phyloP scores from a whole-genome alignment of 495 filamentous ascomycete genomes.

The Thozetella sp. region DNA sequence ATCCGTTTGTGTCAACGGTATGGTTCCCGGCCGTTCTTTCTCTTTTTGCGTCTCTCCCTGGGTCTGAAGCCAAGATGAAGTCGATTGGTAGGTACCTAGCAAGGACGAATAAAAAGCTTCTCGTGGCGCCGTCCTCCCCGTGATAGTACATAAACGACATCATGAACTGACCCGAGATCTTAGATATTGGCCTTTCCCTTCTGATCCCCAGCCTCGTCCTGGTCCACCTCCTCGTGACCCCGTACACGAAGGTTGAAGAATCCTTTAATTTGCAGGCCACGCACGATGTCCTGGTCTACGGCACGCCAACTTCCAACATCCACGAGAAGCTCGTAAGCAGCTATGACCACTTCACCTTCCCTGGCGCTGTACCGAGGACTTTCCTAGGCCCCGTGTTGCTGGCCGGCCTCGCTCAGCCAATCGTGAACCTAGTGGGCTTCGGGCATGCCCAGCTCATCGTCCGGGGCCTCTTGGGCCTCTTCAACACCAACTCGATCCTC shows the following conservation, averaged over 20 bases:
- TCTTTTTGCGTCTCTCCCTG: neutral
- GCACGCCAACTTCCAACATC: constrained; percentile 63
- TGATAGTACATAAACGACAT: neutral
- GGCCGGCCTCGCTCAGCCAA: constrained; percentile 66
- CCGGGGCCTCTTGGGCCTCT: constrained; percentile 75
- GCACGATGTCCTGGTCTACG: constrained; percentile 85
- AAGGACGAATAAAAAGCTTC: too few species aligned
- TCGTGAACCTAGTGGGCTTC: constrained; percentile 50
- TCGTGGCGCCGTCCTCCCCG: too few species aligned
- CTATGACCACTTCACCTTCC: constrained; percentile 93
- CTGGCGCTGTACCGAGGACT: constrained; percentile 87
- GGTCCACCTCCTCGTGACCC: constrained; percentile 75
- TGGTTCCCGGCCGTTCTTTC: neutral
- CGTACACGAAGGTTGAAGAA: constrained; percentile 98
- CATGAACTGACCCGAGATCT: neutral
- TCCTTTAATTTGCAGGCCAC: constrained; percentile 97
- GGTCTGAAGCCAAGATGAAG: neutral
- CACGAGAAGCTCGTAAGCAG: constrained; percentile 46
- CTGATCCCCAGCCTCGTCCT: constrained; percentile 69
- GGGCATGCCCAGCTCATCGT: constrained; percentile 57
- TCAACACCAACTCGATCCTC: constrained; percentile 71
- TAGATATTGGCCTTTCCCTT: constrained; percentile 55
- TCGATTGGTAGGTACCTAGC: neutral
- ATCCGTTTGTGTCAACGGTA: too few species aligned
- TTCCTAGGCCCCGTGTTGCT: constrained; percentile 81